Evolutionary conservation across 768 basidiomycete genomes (phyloP).

Genomic region (Kwoniella sp.): DNA sequence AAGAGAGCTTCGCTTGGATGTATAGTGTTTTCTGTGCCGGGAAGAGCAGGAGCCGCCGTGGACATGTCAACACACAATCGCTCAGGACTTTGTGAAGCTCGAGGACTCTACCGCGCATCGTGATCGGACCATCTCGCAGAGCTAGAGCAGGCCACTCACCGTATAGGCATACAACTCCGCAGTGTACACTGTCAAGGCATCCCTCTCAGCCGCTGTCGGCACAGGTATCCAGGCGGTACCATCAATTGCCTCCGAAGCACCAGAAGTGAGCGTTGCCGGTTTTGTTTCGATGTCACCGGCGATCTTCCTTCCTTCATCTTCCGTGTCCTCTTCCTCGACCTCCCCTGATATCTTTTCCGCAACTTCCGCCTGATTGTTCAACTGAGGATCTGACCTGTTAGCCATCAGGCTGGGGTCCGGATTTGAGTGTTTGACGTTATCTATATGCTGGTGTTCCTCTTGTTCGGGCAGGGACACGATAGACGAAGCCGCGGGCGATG

Average conservation of each 20-base stretch:
- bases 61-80: not conserved
- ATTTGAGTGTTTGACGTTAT: constrained; percentile 7
- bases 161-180: constrained; percentile 31
- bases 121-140: not conserved
- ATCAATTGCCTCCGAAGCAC: not conserved
- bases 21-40: constrained; percentile 24
- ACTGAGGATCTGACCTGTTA: not conserved
- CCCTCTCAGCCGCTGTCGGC: not conserved
- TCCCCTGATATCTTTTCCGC: constrained; percentile 1
- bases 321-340: constrained; percentile 15
- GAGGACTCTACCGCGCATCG: not conserved
- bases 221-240: not conserved
- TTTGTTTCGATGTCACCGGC: constrained; percentile 2
- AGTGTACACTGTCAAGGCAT: constrained; percentile 13
- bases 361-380: not conserved
- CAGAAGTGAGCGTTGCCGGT: not conserved
- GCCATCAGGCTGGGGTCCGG: constrained; percentile 4
- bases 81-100: not conserved
- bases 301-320: constrained; percentile 13
- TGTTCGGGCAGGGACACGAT: constrained; percentile 20
- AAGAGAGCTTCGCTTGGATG: constrained; percentile 25
- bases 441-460: not conserved
- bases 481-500: constrained; percentile 17
- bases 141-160: constrained; percentile 11
- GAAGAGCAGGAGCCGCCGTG: not conserved